These are phyloP conservation scores for Macrophomina phaseolina DNA, from an alignment of 2,329 filamentous ascomycete genomes.

Conservation along the genomic window DNA sequence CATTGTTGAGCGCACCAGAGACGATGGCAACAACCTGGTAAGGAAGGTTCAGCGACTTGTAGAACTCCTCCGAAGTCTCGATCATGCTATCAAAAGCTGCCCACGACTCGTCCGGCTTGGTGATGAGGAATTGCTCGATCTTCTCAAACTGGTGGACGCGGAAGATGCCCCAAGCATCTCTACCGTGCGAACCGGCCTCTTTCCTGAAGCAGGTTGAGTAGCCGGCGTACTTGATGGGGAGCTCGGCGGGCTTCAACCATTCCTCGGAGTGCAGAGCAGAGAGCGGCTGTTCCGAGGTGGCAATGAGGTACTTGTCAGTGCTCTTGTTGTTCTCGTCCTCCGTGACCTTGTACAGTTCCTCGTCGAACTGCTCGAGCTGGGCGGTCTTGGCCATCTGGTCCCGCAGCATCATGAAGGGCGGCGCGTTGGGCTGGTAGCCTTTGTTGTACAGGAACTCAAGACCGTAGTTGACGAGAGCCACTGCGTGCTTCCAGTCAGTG, in stretches of 20 bases:
- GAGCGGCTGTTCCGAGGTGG: conserved; percentile 93
- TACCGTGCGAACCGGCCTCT: conserved; percentile 89
- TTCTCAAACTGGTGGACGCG: conserved; percentile 98
- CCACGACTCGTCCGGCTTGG: conserved; percentile 88
- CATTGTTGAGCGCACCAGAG: conserved; percentile 80
- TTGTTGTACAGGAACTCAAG: conserved; percentile 83
- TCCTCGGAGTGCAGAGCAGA: conserved; percentile 92
- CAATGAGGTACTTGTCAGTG: conserved; percentile 83
- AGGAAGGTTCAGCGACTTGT: conserved; percentile 84
- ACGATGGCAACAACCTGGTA: conserved; percentile 95
- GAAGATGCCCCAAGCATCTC: conserved; percentile 98
- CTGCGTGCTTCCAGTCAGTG: not conserved
- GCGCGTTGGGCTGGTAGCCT: conserved; percentile 75
- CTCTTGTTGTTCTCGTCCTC: conserved; percentile 79
- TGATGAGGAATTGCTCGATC: conserved; percentile 78
- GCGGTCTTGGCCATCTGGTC: conserved; percentile 98
- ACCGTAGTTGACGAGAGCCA: conserved; percentile 93
- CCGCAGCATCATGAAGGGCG: conserved; percentile 92
- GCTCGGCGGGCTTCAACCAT: conserved; percentile 83
- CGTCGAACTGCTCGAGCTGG: conserved; percentile 95
- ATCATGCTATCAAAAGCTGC: conserved; percentile 95
- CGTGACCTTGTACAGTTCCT: conserved; percentile 94
- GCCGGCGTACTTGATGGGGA: conserved; percentile 87
- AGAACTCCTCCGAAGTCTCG: conserved; percentile 88
- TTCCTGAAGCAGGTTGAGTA: conserved; percentile 96